These are phyloP conservation scores for Xerophyta viscosa DNA, from an alignment of 106 monocot species.

Conservation along the genomic window DNA sequence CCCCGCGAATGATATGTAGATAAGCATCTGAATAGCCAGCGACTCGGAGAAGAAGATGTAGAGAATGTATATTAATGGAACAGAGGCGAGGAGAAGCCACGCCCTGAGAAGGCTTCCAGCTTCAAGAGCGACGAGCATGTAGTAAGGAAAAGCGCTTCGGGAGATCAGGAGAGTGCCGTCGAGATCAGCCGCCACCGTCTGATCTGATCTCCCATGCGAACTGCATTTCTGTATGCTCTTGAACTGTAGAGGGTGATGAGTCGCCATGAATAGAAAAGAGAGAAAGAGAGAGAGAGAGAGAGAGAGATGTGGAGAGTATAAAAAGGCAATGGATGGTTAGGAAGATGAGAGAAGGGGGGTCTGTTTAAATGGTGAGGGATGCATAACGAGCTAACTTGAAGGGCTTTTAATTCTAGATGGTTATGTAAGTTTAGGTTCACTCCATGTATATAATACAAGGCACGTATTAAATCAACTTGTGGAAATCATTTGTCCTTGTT, in stretches of 20 bases:
- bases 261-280: not conserved
- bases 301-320: too few species aligned
- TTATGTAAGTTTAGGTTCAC: too few species aligned
- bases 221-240: slow-evolving; percentile 4
- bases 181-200: slow-evolving; percentile 33
- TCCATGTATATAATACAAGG: too few species aligned
- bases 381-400: too few species aligned
- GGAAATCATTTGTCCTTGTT: too few species aligned
- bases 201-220: slow-evolving; percentile 14
- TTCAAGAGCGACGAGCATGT: slow-evolving; percentile 36
- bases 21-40: slow-evolving; percentile 19
- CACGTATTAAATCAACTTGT: too few species aligned
- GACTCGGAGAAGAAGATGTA: slow-evolving; percentile 22
- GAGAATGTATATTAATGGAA: slow-evolving; percentile 12
- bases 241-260: slow-evolving; percentile 4
- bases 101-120: slow-evolving; percentile 26
- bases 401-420: too few species aligned
- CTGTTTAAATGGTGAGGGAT: not conserved
- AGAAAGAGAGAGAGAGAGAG: not conserved
- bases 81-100: slow-evolving; percentile 14
- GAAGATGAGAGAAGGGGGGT: too few species aligned
- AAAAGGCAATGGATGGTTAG: too few species aligned
- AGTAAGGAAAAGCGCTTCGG: slow-evolving; percentile 36
- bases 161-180: slow-evolving; percentile 31
- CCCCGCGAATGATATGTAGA: slow-evolving; percentile 29